Conservation (phyloP, 345 rosid genomes). For the Dipteronia sinensis region DNA sequence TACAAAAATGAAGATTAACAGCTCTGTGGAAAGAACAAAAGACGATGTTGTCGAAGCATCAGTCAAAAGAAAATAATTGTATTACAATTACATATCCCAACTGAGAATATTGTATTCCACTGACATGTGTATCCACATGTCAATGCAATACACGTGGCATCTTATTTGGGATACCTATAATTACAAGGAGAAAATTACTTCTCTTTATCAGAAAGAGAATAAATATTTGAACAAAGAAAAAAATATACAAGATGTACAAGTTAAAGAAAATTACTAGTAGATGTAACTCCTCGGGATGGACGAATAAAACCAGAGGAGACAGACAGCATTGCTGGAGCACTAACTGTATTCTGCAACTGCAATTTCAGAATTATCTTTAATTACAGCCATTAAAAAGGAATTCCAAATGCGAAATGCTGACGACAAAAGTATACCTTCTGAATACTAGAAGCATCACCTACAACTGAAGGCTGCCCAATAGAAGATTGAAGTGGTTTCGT, state of each 20-base stretch:
- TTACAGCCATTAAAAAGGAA: conserved; percentile 1
- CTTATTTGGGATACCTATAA: not conserved
- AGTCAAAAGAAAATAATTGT: not conserved
- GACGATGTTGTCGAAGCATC: not conserved
- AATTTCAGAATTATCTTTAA: conserved; percentile 16
- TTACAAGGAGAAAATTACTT: not conserved
- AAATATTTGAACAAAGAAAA: not conserved
- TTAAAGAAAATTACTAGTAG: conserved; percentile 63
- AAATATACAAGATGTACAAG: conserved; percentile 5
- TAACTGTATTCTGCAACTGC: conserved; percentile 44
- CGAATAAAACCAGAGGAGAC: conserved; percentile 65
- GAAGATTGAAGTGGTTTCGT: conserved; percentile 46
- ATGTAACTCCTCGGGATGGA: conserved; percentile 63
- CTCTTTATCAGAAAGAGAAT: not conserved
- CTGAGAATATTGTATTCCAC: not conserved
- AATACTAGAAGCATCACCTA: conserved; percentile 50
- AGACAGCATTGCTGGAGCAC: conserved; percentile 48
- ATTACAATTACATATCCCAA: not conserved
- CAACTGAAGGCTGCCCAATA: conserved; percentile 42
- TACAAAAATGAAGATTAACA: conserved; percentile 6
- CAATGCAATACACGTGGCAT: not conserved
- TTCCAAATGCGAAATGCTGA: not conserved
- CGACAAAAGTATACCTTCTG: conserved; percentile 53
- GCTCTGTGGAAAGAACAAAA: not conserved
- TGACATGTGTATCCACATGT: not conserved